These are phyloP conservation scores for Fusarium sp. DNA, from an alignment of 2,329 filamentous ascomycete genomes.

Conservation along the genomic window DNA sequence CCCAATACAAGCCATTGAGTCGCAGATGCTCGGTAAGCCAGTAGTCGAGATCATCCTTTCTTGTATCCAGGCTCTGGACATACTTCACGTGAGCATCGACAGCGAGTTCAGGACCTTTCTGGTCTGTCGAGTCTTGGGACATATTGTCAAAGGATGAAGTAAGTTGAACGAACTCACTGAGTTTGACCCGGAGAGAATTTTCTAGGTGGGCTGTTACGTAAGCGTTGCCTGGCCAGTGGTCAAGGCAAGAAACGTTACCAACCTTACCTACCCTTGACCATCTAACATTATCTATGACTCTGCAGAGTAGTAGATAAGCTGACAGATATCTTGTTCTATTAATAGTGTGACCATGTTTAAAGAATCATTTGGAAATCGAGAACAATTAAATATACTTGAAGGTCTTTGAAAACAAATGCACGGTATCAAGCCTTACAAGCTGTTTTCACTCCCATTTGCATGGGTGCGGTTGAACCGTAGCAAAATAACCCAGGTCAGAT, in stretches of 20 bases:
- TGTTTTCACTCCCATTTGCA: background rate
- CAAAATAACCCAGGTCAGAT: background rate
- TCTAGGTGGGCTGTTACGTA: conserved; percentile 26
- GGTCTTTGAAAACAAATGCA: background rate
- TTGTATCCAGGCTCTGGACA: conserved; percentile 89
- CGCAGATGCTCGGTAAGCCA: conserved; percentile 97
- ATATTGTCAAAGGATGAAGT: conserved; percentile 39
- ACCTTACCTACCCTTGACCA: conserved; percentile 7
- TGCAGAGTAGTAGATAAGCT: background rate
- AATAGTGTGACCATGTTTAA: background rate
- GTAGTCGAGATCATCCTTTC: conserved; percentile 95
- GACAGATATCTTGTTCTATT: background rate
- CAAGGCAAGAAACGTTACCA: background rate
- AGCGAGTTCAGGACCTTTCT: conserved; percentile 57
- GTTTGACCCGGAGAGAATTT: conserved; percentile 26
- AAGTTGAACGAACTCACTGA: background rate
- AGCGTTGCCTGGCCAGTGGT: conserved; percentile 22
- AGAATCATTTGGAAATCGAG: background rate
- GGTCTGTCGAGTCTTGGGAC: conserved; percentile 38
- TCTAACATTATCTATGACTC: background rate
- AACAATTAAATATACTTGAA: too few species aligned
- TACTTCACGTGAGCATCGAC: conserved; percentile 81
- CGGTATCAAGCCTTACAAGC: background rate
- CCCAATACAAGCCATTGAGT: conserved; percentile 97
- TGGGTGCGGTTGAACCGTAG: too few species aligned